Conservation (phyloP, 352 stramenopile species). For the Elongisporangium undulatum region DNA sequence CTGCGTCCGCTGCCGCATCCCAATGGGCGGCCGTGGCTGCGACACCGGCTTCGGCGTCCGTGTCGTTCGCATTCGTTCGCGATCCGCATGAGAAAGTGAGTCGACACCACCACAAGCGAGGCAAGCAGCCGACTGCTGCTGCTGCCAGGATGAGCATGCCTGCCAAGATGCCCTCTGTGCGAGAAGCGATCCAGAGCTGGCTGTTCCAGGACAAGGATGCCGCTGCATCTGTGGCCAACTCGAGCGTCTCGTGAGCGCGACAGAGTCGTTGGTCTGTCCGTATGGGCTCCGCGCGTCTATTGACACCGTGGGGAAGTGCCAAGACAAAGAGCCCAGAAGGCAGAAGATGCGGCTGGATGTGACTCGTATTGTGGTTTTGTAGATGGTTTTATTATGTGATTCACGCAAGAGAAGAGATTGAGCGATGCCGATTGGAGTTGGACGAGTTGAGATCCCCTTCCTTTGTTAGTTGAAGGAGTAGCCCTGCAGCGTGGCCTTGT, state of each 20-base stretch:
- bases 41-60: not conserved
- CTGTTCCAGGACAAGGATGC: not conserved
- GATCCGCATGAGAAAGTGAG: not conserved
- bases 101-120: not conserved
- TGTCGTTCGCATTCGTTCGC: not conserved
- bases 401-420: not conserved
- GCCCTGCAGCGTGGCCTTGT: conserved; percentile 29
- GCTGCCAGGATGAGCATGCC: not conserved
- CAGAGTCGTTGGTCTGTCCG: not conserved
- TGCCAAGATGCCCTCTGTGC: not conserved
- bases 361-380: not conserved
- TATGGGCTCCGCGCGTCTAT: not conserved
- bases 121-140: not conserved
- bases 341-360: not conserved
- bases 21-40: not conserved
- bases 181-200: not conserved
- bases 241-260: not conserved
- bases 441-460: too few species aligned
- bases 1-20: conserved; percentile 1
- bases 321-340: not conserved
- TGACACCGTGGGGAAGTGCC: not conserved
- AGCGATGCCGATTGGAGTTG: not conserved
- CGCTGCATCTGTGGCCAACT: not conserved
- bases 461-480: conserved; percentile 40
- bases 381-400: not conserved